A percentile compares a stretch with the other conserved stretches of the same genome.
Evolutionary conservation across 257 asterid species (phyloP).

Genomic region (Solanum peruvianum): DNA sequence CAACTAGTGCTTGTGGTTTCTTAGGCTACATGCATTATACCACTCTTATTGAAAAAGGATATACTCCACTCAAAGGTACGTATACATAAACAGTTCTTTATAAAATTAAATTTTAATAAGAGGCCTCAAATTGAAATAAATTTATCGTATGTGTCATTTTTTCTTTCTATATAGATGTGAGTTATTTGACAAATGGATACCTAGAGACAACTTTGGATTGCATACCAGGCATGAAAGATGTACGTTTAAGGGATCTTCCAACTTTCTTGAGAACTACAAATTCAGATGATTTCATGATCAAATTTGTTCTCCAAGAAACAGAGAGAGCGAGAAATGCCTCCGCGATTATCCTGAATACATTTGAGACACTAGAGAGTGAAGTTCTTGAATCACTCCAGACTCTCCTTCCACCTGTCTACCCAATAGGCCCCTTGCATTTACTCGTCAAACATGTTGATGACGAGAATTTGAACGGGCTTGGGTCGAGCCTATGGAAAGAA

Average conservation of each 20-base stretch:
- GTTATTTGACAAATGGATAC: background rate
- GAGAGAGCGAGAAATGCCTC: background rate
- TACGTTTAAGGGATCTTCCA: background rate
- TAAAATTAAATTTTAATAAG: background rate
- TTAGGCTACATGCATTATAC: background rate
- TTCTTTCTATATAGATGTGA: background rate
- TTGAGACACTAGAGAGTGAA: background rate
- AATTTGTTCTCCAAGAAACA: background rate
- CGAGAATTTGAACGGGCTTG: background rate
- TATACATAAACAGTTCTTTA: no score
- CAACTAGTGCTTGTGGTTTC: conserved; percentile 2
- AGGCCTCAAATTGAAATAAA: background rate
- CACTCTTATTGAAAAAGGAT: background rate
- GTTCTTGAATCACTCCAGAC: background rate
- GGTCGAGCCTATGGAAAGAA: background rate
- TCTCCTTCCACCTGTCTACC: background rate
- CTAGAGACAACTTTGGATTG: background rate
- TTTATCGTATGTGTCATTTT: no score
- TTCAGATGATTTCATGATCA: background rate
- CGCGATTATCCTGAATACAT: background rate
- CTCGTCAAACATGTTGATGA: background rate
- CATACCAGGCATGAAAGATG: background rate
- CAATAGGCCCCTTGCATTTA: conserved; percentile 5
- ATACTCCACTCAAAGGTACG: background rate
- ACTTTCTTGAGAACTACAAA: conserved; percentile 1